These are phyloP conservation scores for Calocybe gambosa DNA, from an alignment of 1,284 basidiomycete genomes.

Conservation along the genomic window DNA sequence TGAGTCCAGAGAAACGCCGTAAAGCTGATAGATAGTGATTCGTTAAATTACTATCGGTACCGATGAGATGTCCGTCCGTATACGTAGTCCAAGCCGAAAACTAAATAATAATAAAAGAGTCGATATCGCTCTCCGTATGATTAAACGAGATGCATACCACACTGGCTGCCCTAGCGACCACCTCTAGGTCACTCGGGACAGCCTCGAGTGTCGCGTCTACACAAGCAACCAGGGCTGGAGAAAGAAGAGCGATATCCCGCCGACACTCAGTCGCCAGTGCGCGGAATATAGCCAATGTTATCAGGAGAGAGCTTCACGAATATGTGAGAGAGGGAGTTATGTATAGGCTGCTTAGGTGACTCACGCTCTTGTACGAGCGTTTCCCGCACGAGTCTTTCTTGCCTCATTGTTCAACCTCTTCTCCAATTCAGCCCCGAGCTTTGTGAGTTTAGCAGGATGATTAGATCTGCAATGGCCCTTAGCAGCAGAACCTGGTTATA, in stretches of 20 bases:
- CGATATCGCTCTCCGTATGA: not conserved
- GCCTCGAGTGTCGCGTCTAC: conserved; percentile 63
- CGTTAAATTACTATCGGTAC: conserved; percentile 68
- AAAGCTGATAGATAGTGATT: conserved; percentile 70
- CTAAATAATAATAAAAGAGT: conserved; percentile 36
- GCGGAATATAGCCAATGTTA: conserved; percentile 83
- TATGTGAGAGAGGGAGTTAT: not conserved
- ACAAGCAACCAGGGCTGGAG: conserved; percentile 70
- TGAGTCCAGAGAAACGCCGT: conserved; percentile 61
- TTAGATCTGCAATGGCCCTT: conserved; percentile 44
- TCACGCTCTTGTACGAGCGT: conserved; percentile 76
- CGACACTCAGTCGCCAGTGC: conserved; percentile 88
- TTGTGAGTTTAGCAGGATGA: conserved; percentile 84
- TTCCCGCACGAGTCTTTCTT: conserved; percentile 61
- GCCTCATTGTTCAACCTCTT: conserved; percentile 70
- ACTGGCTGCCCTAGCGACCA: conserved; percentile 77
- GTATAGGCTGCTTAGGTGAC: conserved; percentile 26
- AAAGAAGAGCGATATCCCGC: conserved; percentile 79
- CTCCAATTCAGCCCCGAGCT: conserved; percentile 81
- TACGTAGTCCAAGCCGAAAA: conserved; percentile 93
- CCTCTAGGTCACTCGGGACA: conserved; percentile 74
- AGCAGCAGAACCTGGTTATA: not conserved
- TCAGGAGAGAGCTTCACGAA: conserved; percentile 64
- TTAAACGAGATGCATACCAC: conserved; percentile 50
- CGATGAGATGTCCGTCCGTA: conserved; percentile 78